phyloP scores from a whole-genome alignment of 805 yeast species.

The Ogataea neopini region DNA sequence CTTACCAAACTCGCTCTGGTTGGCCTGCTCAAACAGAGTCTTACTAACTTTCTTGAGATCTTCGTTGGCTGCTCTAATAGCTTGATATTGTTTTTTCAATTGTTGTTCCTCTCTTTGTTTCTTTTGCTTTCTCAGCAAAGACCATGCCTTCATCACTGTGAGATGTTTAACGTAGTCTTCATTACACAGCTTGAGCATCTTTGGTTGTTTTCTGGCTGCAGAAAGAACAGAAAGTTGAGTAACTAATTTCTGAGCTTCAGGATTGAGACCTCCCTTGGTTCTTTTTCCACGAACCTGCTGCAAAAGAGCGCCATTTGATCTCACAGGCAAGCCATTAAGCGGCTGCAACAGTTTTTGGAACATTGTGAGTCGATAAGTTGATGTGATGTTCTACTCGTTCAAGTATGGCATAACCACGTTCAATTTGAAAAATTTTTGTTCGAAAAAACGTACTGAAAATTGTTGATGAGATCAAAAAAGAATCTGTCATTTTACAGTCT shows the following conservation, averaged over 20 bases:
- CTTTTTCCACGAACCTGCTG: slow-evolving; percentile 45
- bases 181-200: slow-evolving; percentile 65
- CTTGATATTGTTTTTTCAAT: slow-evolving; percentile 60
- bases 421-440: slow-evolving; percentile 13
- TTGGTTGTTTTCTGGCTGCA: slow-evolving; percentile 87
- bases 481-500: neutral
- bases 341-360: slow-evolving; percentile 7
- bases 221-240: slow-evolving; percentile 77
- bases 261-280: slow-evolving; percentile 32
- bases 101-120: slow-evolving; percentile 43
- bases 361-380: neutral
- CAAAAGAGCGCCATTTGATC: slow-evolving; percentile 28
- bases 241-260: slow-evolving; percentile 33
- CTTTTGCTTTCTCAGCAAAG: slow-evolving; percentile 54
- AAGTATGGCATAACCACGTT: neutral
- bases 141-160: slow-evolving; percentile 84
- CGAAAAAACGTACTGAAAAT: neutral
- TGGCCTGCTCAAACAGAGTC: slow-evolving; percentile 63
- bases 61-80: slow-evolving; percentile 71
- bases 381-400: neutral
- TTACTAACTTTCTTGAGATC: slow-evolving; percentile 56
- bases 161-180: slow-evolving; percentile 88
- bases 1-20: slow-evolving; percentile 50
- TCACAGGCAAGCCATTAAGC: slow-evolving; percentile 5
- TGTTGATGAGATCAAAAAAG: neutral